A percentile compares a stretch with the other conserved stretches of the same genome.
Conservation (phyloP, 2,329 filamentous ascomycete genomes). For the Myrmaecium sp. region DNA sequence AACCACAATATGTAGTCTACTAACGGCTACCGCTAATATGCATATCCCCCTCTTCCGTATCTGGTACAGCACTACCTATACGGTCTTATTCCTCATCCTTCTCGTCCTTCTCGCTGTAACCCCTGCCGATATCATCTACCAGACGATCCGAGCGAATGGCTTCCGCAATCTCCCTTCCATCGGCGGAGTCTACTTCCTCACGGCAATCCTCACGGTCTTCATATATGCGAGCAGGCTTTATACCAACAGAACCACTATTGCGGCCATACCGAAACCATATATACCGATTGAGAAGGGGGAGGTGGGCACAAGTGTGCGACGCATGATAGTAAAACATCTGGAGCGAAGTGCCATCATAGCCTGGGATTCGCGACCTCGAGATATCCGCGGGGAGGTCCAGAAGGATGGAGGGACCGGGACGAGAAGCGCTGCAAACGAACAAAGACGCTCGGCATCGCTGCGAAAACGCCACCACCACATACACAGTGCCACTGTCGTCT, state of each 20-base stretch:
- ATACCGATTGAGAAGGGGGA: slow-evolving; percentile 77
- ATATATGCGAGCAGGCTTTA: slow-evolving; percentile 76
- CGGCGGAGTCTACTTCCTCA: slow-evolving; percentile 56
- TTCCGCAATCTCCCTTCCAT: slow-evolving; percentile 74
- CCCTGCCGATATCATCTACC: slow-evolving; percentile 61
- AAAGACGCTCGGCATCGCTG: slow-evolving; percentile 13
- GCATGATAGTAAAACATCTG: slow-evolving; percentile 57
- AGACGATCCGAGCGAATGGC: slow-evolving; percentile 49
- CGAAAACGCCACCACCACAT: slow-evolving; percentile 15
- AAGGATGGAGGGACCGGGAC: slow-evolving; percentile 8
- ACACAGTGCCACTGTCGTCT: slow-evolving; percentile 16
- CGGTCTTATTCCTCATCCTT: slow-evolving; percentile 56
- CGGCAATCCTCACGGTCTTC: slow-evolving; percentile 50
- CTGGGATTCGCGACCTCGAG: slow-evolving; percentile 56
- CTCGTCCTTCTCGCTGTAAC: slow-evolving; percentile 60
- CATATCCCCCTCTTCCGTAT: slow-evolving; percentile 52
- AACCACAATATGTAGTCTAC: no score
- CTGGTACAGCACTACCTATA: slow-evolving; percentile 66
- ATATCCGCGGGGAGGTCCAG: slow-evolving; percentile 29
- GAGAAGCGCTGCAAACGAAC: slow-evolving; percentile 11
- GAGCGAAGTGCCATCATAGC: slow-evolving; percentile 65
- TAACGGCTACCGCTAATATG: no score
- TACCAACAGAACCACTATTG: slow-evolving; percentile 63
- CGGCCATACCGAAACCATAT: slow-evolving; percentile 72
- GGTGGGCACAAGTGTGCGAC: slow-evolving; percentile 55